Conservation (phyloP, 2,329 filamentous ascomycete species). For the Trichoderma sp. region DNA sequence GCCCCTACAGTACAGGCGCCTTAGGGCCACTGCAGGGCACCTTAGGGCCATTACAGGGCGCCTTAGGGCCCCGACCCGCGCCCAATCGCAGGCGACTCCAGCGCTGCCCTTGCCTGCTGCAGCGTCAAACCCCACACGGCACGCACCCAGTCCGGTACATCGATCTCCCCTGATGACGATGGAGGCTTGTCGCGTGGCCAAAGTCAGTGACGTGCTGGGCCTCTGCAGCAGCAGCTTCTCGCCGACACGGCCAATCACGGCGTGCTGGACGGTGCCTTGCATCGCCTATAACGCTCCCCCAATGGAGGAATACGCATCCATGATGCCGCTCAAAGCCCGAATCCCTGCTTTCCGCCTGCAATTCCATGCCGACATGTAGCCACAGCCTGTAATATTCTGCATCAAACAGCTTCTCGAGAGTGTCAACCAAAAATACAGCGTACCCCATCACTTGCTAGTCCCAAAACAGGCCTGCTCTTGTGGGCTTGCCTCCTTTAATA, state of each 20-base stretch:
- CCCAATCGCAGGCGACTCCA: background rate
- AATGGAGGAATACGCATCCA: background rate
- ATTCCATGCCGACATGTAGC: too few relatives aligned
- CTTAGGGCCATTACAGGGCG: background rate
- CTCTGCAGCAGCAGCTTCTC: background rate
- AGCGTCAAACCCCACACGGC: conserved; percentile 1
- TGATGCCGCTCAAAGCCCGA: background rate
- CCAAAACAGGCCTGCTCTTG: conserved; percentile 9
- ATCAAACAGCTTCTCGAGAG: background rate
- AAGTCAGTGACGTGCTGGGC: conserved; percentile 17
- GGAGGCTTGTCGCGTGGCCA: conserved; percentile 20
- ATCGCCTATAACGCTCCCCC: background rate
- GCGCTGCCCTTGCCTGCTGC: background rate
- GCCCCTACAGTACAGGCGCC: too few relatives aligned
- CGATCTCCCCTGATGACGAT: conserved; percentile 19
- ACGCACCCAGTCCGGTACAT: conserved; percentile 5
- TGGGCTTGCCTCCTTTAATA: conserved; percentile 17
- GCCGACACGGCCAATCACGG: background rate
- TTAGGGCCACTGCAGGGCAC: too few relatives aligned
- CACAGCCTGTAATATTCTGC: background rate
- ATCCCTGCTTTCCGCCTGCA: background rate
- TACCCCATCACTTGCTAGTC: background rate
- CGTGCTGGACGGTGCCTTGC: background rate
- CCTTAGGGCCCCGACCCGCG: background rate
- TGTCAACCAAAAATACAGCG: background rate